A percentile compares a stretch with the other conserved stretches of the same genome.
Evolutionary conservation across 257 asterid species (phyloP).

Genomic region (Cordia subcordata): DNA sequence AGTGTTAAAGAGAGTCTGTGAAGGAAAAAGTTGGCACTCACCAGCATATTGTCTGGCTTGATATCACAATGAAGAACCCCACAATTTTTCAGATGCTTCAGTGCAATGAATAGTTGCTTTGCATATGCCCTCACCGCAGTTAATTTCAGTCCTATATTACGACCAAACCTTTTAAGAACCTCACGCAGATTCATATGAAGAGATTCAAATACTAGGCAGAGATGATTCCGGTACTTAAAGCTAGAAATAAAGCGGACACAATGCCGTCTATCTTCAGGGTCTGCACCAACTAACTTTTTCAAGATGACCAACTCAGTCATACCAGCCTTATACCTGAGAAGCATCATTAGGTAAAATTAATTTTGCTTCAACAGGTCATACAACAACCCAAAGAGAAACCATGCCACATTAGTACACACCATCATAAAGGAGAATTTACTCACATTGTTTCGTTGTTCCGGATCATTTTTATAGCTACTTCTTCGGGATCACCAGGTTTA

Average conservation of each 20-base stretch:
- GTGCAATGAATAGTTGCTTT: conserved; percentile 90
- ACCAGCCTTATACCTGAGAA: conserved; percentile 88
- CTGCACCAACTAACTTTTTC: conserved; percentile 91
- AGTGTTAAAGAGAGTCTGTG: background rate
- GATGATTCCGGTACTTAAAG: conserved; percentile 97
- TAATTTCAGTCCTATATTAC: conserved; percentile 95
- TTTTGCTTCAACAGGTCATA: background rate
- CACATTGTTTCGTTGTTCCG: conserved; percentile 95
- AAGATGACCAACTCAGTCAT: conserved; percentile 89
- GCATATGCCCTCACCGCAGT: conserved; percentile 98
- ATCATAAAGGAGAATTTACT: conserved; percentile 17
- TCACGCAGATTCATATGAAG: conserved; percentile 99
- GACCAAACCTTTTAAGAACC: conserved; percentile 96
- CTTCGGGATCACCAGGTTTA: conserved; percentile 68
- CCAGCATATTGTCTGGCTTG: conserved; percentile 99
- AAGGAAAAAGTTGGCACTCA: conserved; percentile 25
- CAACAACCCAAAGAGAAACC: conserved; percentile 1
- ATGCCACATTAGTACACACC: conserved; percentile 8
- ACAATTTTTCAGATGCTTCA: conserved; percentile 90
- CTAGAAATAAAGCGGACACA: conserved; percentile 92
- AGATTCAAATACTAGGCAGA: conserved; percentile 98
- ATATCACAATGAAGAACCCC: conserved; percentile 98
- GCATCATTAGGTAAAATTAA: conserved; percentile 1
- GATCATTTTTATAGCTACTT: conserved; percentile 92
- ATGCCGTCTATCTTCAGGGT: conserved; percentile 90